These are phyloP conservation scores for Parmales sp. DNA, from an alignment of 108 stramenopile species.

Conservation along the genomic window DNA sequence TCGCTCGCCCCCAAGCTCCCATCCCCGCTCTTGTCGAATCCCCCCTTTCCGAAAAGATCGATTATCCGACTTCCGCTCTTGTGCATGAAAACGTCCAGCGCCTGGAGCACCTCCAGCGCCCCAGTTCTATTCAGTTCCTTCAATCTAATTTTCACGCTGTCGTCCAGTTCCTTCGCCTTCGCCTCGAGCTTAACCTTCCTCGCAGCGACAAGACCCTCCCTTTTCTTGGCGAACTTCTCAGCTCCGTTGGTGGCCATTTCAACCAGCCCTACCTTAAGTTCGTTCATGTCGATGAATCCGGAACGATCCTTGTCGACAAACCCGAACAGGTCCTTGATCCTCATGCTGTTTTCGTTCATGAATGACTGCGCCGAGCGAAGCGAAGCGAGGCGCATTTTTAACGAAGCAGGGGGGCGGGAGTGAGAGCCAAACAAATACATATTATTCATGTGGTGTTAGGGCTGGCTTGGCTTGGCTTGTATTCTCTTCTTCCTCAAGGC, in stretches of 20 bases:
- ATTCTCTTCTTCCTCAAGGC: too few relatives aligned
- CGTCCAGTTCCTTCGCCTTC: not conserved
- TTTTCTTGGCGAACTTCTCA: constrained; percentile 9
- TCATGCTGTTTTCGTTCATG: not conserved
- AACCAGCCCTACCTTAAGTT: not conserved
- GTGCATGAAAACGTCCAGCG: constrained; percentile 9
- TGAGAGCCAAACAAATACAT: too few relatives aligned
- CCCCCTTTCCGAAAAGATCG: not conserved
- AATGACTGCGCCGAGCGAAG: too few relatives aligned
- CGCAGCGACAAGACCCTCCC: constrained; percentile 1
- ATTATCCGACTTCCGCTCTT: not conserved
- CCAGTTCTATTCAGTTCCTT: not conserved
- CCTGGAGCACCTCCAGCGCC: not conserved
- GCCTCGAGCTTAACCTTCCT: not conserved
- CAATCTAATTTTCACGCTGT: not conserved
- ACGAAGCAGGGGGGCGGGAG: too few relatives aligned
- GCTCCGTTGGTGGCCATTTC: constrained; percentile 8
- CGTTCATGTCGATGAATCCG: not conserved
- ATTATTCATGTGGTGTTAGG: too few relatives aligned
- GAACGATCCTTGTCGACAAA: constrained; percentile 1
- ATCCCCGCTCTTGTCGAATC: constrained; percentile 2
- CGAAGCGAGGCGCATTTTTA: too few relatives aligned
- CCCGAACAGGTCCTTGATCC: not conserved
- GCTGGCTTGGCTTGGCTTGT: too few relatives aligned
- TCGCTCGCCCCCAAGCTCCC: not conserved